A percentile compares a stretch with the other conserved stretches of the same genome.
These are phyloP conservation scores for Rhizopogon vesiculosus DNA, from an alignment of 768 basidiomycete species.

Conservation along the genomic window DNA sequence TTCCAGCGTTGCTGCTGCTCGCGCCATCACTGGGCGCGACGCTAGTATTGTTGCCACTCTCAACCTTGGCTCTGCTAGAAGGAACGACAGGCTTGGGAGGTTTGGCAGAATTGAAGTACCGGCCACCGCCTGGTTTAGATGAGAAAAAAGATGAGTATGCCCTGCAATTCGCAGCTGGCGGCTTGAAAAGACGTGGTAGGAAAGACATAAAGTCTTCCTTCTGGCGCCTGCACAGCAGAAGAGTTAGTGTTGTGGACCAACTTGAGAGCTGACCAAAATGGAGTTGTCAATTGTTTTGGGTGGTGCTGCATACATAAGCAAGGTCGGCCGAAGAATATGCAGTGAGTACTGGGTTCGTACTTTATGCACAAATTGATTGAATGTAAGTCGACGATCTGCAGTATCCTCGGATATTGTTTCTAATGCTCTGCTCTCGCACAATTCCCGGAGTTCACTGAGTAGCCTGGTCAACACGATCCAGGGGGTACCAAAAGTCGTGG, in stretches of 20 bases:
- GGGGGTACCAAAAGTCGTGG: conserved; percentile 1
- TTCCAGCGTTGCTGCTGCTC: conserved; percentile 10
- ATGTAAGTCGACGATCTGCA: no score
- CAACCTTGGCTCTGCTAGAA: conserved; percentile 33
- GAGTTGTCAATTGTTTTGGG: no score
- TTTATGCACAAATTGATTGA: no score
- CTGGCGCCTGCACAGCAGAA: not conserved
- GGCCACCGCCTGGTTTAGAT: conserved; percentile 68
- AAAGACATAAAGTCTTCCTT: conserved; percentile 42
- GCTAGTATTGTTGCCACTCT: conserved; percentile 36
- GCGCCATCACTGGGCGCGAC: conserved; percentile 25
- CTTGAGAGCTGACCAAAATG: not conserved
- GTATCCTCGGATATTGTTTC: no score
- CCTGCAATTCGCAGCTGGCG: conserved; percentile 45
- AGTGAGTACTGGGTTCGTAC: no score
- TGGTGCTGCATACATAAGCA: not conserved
- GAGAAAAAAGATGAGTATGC: conserved; percentile 78
- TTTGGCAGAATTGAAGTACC: conserved; percentile 74
- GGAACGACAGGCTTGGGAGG: conserved; percentile 45
- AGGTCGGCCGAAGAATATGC: not conserved
- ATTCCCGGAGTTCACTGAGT: no score
- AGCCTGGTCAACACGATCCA: no score
- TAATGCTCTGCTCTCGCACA: no score
- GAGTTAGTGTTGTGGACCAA: not conserved
- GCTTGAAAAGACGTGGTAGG: conserved; percentile 44